Percentiles rank a stretch among this genome's conserved stretches.
These are phyloP conservation scores for Planoprotostelium fungivorum DNA, from an alignment of 78 protist genomes.

Conservation along the genomic window DNA sequence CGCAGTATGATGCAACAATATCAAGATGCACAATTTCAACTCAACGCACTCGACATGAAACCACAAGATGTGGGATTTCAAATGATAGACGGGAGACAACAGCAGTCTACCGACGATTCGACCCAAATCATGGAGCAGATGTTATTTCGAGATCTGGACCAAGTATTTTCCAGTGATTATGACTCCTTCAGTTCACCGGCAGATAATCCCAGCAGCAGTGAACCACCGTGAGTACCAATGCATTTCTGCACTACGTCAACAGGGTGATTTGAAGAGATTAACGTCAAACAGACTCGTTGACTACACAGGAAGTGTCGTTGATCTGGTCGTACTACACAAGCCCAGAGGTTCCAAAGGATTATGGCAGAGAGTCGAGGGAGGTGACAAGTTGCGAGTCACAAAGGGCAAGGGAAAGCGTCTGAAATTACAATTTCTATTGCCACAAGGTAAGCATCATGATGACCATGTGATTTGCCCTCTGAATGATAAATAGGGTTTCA, in stretches of 20 bases:
- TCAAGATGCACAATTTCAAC: too few relatives aligned
- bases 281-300: neutral
- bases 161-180: neutral
- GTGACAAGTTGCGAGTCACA: slow-evolving; percentile 52
- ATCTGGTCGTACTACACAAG: slow-evolving; percentile 13
- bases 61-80: too few relatives aligned
- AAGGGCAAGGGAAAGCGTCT: slow-evolving; percentile 58
- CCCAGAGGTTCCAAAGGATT: slow-evolving; percentile 61
- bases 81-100: too few relatives aligned
- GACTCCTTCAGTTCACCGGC: neutral
- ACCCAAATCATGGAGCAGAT: neutral
- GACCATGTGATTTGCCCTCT: neutral
- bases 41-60: too few relatives aligned
- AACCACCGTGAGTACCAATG: neutral
- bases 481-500: neutral
- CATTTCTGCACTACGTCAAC: neutral
- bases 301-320: neutral
- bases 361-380: slow-evolving; percentile 29
- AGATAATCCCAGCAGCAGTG: neutral
- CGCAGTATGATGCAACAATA: too few relatives aligned
- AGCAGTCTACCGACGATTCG: too few relatives aligned
- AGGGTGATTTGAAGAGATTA: too few relatives aligned
- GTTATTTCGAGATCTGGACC: neutral
- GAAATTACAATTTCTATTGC: slow-evolving; percentile 7
- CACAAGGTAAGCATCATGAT: too few relatives aligned